phyloP scores from a whole-genome alignment of 768 basidiomycete species.

The Podaxis sp. region DNA sequence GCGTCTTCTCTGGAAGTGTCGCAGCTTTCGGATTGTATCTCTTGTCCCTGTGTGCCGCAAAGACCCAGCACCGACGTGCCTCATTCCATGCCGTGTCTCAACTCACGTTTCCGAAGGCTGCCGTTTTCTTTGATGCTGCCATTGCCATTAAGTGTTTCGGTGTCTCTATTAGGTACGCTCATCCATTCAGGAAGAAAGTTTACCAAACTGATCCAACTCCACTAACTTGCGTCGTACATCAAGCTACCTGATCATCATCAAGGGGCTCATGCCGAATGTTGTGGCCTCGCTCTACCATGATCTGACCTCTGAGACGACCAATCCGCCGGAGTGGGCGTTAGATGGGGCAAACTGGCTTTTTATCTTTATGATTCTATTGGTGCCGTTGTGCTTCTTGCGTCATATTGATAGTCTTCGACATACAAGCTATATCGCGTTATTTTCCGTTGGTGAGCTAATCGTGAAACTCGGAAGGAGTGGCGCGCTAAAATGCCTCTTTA shows the following conservation, averaged over 20 bases:
- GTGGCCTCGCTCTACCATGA: conserved; percentile 81
- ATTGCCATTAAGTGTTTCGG: conserved; percentile 98
- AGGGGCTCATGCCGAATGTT: conserved; percentile 91
- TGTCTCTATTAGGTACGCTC: conserved; percentile 80
- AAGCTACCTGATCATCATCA: conserved; percentile 89
- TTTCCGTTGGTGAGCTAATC: conserved; percentile 72
- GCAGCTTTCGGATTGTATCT: conserved; percentile 88
- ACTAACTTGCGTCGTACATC: background rate
- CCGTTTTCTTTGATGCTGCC: conserved; percentile 88
- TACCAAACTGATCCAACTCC: conserved; percentile 10
- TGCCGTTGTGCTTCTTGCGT: conserved; percentile 82
- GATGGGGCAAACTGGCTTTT: conserved; percentile 83
- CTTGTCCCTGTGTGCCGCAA: conserved; percentile 77
- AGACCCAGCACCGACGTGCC: conserved; percentile 68
- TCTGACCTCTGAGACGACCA: conserved; percentile 57
- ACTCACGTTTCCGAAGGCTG: conserved; percentile 86
- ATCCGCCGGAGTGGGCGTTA: conserved; percentile 74
- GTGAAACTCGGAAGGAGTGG: background rate
- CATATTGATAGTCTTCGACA: conserved; percentile 83
- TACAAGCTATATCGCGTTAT: conserved; percentile 88
- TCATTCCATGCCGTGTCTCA: conserved; percentile 84
- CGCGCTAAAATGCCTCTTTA: background rate
- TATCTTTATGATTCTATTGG: conserved; percentile 70
- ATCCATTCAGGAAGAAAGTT: background rate
- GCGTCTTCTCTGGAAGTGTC: conserved; percentile 73